phyloP scores from a whole-genome alignment of 2,329 filamentous ascomycete species.

The Metarhizium sp. region DNA sequence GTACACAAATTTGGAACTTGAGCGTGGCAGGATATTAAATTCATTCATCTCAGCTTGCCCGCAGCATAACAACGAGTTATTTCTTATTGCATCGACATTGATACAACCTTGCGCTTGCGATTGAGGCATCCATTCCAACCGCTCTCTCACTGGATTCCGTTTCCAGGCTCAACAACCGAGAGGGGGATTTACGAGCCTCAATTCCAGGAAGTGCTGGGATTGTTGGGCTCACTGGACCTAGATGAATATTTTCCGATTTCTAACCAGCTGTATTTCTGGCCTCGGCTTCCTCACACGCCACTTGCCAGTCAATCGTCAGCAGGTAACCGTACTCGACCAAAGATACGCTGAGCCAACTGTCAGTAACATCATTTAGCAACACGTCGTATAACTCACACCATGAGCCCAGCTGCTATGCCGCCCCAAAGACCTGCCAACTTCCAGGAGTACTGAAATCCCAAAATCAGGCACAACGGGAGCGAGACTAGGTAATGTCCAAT shows the following conservation, averaged over 20 bases:
- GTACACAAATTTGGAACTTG: too few relatives aligned
- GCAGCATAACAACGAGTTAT: too few relatives aligned
- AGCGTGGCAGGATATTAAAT: too few relatives aligned
- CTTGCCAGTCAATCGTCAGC: slow-evolving; percentile 35
- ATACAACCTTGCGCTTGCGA: too few relatives aligned
- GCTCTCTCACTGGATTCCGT: too few relatives aligned
- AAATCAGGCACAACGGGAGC: slow-evolving; percentile 69
- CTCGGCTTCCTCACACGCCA: slow-evolving; percentile 36
- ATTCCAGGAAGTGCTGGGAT: too few relatives aligned
- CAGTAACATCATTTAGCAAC: background rate
- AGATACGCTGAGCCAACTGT: slow-evolving; percentile 10
- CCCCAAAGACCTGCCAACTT: slow-evolving; percentile 70
- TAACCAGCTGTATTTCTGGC: slow-evolving; percentile 25
- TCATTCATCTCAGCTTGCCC: too few relatives aligned
- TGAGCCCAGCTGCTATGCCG: slow-evolving; percentile 64
- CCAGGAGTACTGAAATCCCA: slow-evolving; percentile 67
- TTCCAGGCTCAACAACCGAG: too few relatives aligned
- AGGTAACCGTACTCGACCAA: slow-evolving; percentile 37
- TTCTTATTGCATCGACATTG: too few relatives aligned
- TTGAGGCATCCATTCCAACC: too few relatives aligned
- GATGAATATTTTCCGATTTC: background rate
- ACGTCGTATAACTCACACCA: slow-evolving; percentile 33
- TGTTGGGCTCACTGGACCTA: too few relatives aligned
- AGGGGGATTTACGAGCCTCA: too few relatives aligned
- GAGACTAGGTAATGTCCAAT: slow-evolving; percentile 80